Evolutionary conservation across 805 yeast species (phyloP).

Genomic region (Candida piceae): DNA sequence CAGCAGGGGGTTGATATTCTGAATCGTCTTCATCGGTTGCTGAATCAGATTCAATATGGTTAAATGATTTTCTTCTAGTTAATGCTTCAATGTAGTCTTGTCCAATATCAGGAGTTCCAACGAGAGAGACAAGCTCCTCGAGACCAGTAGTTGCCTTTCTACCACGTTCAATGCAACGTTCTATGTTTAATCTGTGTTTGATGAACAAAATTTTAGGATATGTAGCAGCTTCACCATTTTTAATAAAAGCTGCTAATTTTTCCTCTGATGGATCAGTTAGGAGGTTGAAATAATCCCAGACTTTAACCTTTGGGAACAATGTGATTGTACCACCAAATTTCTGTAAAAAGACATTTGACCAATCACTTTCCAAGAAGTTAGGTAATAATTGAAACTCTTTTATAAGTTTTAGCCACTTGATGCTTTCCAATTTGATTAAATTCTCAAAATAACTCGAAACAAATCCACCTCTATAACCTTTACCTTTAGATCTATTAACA

Average conservation of each 20-base stretch:
- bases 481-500: conserved; percentile 52
- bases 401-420: conserved; percentile 70
- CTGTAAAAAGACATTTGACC: conserved; percentile 76
- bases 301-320: conserved; percentile 62
- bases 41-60: conserved; percentile 9
- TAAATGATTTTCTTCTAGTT: background rate
- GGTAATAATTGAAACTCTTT: conserved; percentile 66
- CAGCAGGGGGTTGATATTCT: conserved; percentile 1
- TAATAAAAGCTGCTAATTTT: conserved; percentile 48
- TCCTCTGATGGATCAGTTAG: conserved; percentile 64
- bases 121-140: too few relatives aligned
- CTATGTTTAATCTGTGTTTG: conserved; percentile 59
- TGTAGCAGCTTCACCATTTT: conserved; percentile 59
- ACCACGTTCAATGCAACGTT: conserved; percentile 56
- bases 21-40: conserved; percentile 2
- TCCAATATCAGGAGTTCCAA: too few relatives aligned
- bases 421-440: conserved; percentile 63
- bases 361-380: conserved; percentile 64
- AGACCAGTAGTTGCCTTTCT: conserved; percentile 19
- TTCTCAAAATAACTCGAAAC: conserved; percentile 68
- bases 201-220: conserved; percentile 65
- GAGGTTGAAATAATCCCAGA: conserved; percentile 57
- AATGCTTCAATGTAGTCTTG: background rate
- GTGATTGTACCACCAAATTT: conserved; percentile 72
- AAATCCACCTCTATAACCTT: conserved; percentile 71